Evolutionary conservation across 148 eudicot species (phyloP).

Genomic region (Vaccinium corymbosum): DNA sequence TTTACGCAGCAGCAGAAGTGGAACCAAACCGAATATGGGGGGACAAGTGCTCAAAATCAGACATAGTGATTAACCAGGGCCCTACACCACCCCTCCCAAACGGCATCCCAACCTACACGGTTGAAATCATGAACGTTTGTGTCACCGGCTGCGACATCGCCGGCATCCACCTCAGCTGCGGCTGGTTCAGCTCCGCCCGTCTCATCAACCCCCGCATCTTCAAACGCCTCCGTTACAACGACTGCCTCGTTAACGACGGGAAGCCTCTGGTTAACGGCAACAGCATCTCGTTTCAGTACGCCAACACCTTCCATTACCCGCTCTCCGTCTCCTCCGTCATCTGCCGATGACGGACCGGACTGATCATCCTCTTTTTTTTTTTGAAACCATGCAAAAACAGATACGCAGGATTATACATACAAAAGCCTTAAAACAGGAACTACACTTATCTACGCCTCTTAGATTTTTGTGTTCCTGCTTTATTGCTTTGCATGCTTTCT

Average conservation of each 20-base stretch:
- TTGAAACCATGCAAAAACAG: background rate
- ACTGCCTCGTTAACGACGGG: conserved; percentile 75
- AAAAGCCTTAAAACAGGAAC: conserved; percentile 10
- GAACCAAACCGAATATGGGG: conserved; percentile 61
- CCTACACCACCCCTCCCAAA: conserved; percentile 62
- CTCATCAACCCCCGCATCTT: conserved; percentile 61
- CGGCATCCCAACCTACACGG: conserved; percentile 84
- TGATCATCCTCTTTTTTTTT: too few relatives aligned
- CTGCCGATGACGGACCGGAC: conserved; percentile 23
- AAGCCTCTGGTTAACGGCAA: conserved; percentile 47
- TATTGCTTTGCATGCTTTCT: conserved; percentile 12
- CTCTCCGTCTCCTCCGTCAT: conserved; percentile 50
- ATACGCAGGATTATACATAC: background rate
- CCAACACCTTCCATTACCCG: conserved; percentile 66
- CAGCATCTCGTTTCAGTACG: conserved; percentile 63
- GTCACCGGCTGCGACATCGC: conserved; percentile 64
- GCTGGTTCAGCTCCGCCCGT: conserved; percentile 82
- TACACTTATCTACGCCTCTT: background rate
- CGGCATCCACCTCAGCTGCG: conserved; percentile 63
- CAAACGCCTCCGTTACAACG: conserved; percentile 50
- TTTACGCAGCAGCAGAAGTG: conserved; percentile 31
- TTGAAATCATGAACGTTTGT: conserved; percentile 62
- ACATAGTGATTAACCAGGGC: conserved; percentile 54
- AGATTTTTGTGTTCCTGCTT: conserved; percentile 8
- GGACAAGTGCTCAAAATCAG: conserved; percentile 51